Conservation (phyloP, 768 basidiomycete species). For the Filobasidium floriforme region DNA sequence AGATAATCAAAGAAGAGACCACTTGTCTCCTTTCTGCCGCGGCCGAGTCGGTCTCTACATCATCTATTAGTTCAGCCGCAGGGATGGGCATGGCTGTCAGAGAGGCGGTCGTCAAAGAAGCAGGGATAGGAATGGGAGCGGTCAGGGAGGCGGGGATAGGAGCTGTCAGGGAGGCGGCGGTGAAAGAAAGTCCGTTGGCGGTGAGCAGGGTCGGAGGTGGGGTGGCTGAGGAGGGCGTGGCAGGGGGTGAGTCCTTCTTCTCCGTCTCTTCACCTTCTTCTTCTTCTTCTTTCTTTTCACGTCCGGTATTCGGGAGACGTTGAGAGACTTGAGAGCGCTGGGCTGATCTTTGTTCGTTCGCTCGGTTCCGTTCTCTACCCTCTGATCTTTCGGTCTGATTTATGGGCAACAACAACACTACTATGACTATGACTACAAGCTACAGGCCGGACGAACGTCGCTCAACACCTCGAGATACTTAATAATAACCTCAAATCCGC, state of each 20-base stretch:
- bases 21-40: not conserved
- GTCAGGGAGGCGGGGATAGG: not conserved
- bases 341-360: too few relatives aligned
- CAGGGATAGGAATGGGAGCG: not conserved
- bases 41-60: not conserved
- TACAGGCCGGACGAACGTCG: not conserved
- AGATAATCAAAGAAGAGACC: conserved; percentile 4
- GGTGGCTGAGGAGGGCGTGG: not conserved
- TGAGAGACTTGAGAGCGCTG: too few relatives aligned
- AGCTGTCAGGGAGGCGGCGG: not conserved
- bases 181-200: conserved; percentile 3
- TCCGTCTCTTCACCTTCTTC: too few relatives aligned
- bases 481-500: not conserved
- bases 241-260: not conserved
- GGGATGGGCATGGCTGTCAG: not conserved
- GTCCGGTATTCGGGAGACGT: too few relatives aligned
- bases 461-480: conserved; percentile 3
- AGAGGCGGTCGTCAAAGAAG: not conserved
- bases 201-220: not conserved
- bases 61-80: not conserved
- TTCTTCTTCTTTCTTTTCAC: too few relatives aligned
- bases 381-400: too few relatives aligned
- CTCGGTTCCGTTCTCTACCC: too few relatives aligned
- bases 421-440: too few relatives aligned
- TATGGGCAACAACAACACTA: too few relatives aligned